Percentiles rank a stretch among this genome's conserved stretches.
Conservation (phyloP, 108 stramenopile genomes). For the Nitzschia palea region DNA sequence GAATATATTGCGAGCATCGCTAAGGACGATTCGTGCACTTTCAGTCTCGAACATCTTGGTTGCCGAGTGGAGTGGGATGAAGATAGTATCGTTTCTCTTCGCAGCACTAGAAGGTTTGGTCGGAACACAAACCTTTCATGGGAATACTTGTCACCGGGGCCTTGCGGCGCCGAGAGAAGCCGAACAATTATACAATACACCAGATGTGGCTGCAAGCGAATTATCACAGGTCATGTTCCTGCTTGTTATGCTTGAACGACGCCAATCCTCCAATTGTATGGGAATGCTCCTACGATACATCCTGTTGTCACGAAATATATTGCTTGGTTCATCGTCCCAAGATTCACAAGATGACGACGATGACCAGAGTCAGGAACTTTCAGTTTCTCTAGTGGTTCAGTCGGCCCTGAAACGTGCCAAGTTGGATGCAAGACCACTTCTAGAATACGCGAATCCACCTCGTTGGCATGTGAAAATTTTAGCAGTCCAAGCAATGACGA, state of each 20-base stretch:
- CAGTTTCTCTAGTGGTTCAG: conserved; percentile 37
- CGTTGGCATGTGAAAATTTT: conserved; percentile 69
- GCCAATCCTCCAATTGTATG: conserved; percentile 3
- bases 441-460: conserved; percentile 38
- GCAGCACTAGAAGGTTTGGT: conserved; percentile 29
- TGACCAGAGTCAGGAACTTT: conserved; percentile 15
- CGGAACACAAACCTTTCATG: conserved; percentile 10
- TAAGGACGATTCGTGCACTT: conserved; percentile 21
- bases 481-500: conserved; percentile 40
- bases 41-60: conserved; percentile 17
- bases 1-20: conserved; percentile 24
- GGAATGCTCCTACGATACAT: conserved; percentile 50
- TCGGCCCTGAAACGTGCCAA: conserved; percentile 31
- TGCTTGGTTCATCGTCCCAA: conserved; percentile 32
- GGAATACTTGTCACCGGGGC: conserved; percentile 18
- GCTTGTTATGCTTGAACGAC: conserved; percentile 15
- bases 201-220: neutral
- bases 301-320: conserved; percentile 49
- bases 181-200: neutral
- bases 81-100: conserved; percentile 27
- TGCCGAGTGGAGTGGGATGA: conserved; percentile 36
- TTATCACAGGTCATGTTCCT: conserved; percentile 12
- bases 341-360: conserved; percentile 11
- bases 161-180: conserved; percentile 30
- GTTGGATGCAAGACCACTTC: conserved; percentile 31